A percentile compares a stretch with the other conserved stretches of the same genome.
Evolutionary conservation across 352 stramenopile genomes (phyloP).

Genomic region (Phytophthora cryptogea): DNA sequence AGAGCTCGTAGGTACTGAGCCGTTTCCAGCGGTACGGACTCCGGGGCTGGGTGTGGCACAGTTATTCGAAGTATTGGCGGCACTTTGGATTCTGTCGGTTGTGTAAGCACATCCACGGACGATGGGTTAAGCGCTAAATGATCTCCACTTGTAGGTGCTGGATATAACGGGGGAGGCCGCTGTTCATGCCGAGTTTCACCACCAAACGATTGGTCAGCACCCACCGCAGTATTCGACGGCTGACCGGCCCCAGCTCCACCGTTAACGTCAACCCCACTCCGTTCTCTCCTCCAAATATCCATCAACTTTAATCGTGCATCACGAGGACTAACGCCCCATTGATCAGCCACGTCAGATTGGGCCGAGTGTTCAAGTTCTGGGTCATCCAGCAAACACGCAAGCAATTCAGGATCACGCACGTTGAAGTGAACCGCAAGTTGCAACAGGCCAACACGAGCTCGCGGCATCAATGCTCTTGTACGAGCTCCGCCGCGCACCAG

Average conservation of each 20-base stretch:
- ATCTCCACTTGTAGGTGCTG: slow-evolving; percentile 7
- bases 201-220: slow-evolving; percentile 3
- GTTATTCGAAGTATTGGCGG: slow-evolving; percentile 22
- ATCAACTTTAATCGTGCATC: slow-evolving; percentile 34
- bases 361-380: slow-evolving; percentile 29
- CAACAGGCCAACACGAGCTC: slow-evolving; percentile 50
- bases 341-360: slow-evolving; percentile 38
- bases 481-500: slow-evolving; percentile 57
- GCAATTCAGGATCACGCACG: slow-evolving; percentile 28
- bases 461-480: slow-evolving; percentile 44
- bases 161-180: slow-evolving; percentile 17
- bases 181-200: slow-evolving; percentile 19
- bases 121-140: not conserved
- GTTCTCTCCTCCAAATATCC: slow-evolving; percentile 30
- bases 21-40: slow-evolving; percentile 28
- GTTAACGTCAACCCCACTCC: slow-evolving; percentile 15
- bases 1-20: slow-evolving; percentile 39
- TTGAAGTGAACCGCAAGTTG: slow-evolving; percentile 48
- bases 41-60: slow-evolving; percentile 4
- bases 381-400: slow-evolving; percentile 29
- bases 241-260: not conserved
- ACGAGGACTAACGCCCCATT: slow-evolving; percentile 40
- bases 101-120: slow-evolving; percentile 3
- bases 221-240: slow-evolving; percentile 3
- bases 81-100: slow-evolving; percentile 2